Evolutionary conservation across 805 yeast genomes (phyloP).

Genomic region (Torulaspora franciscae): DNA sequence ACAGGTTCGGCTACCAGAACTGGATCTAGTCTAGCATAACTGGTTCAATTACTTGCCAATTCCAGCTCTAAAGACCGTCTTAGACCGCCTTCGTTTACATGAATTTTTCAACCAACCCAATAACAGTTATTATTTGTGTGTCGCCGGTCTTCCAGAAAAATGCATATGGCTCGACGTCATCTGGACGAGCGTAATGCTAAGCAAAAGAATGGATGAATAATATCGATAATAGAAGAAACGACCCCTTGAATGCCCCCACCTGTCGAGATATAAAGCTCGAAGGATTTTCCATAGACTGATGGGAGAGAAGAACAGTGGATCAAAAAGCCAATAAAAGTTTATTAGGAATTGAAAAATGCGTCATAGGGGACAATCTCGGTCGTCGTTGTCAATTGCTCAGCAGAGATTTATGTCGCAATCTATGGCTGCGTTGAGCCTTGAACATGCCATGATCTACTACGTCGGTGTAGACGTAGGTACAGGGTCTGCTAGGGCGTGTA

Average conservation of each 20-base stretch:
- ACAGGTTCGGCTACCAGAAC: conserved; percentile 41
- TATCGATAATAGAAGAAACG: not conserved
- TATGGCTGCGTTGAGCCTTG: conserved; percentile 19
- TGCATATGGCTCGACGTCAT: conserved; percentile 4
- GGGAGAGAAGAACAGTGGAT: not conserved
- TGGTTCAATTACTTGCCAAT: not conserved
- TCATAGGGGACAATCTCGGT: conserved; percentile 22
- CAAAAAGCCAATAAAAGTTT: not conserved
- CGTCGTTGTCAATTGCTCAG: conserved; percentile 24
- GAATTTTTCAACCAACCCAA: not conserved
- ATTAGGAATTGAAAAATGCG: conserved; percentile 5
- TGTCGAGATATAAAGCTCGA: conserved; percentile 1
- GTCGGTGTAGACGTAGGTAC: conserved; percentile 96
- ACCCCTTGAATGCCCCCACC: conserved; percentile 2
- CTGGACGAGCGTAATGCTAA: conserved; percentile 1
- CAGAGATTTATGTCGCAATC: conserved; percentile 24
- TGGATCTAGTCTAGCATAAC: conserved; percentile 30
- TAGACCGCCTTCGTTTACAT: not conserved
- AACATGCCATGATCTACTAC: conserved; percentile 38
- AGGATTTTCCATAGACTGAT: not conserved
- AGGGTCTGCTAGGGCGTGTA: conserved; percentile 93
- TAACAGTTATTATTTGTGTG: not conserved
- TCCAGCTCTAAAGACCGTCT: no score
- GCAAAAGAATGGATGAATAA: conserved; percentile 3
- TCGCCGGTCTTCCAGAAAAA: not conserved